These are phyloP conservation scores for Colletotrichum sp. DNA, from an alignment of 2,329 filamentous ascomycete species.

Conservation along the genomic window DNA sequence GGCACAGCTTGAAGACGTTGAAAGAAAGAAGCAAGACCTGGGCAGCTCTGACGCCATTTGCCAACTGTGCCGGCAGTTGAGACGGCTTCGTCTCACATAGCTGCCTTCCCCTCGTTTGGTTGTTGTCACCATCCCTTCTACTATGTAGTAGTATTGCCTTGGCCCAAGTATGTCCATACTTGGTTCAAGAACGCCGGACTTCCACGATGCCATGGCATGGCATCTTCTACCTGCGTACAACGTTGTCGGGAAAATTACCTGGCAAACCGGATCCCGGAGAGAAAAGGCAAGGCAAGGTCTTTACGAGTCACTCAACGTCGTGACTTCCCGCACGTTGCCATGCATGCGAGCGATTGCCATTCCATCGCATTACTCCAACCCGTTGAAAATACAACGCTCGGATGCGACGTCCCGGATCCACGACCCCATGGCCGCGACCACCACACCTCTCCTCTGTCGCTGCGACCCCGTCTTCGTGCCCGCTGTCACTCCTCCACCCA, in stretches of 20 bases:
- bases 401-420: conserved; percentile 4
- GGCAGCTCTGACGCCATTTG: not conserved
- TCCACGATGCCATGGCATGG: not conserved
- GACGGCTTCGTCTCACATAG: not conserved
- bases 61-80: not conserved
- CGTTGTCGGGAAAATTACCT: not conserved
- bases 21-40: not conserved
- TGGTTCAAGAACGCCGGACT: not conserved
- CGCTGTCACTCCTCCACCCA: not conserved
- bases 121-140: not conserved
- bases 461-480: not conserved
- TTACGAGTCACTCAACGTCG: not conserved
- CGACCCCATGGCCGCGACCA: not conserved
- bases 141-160: not conserved
- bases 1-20: not conserved
- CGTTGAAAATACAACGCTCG: not conserved
- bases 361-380: not conserved
- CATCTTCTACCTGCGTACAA: not conserved
- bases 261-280: not conserved
- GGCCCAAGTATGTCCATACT: not conserved
- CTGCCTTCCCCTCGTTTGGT: not conserved
- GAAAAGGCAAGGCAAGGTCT: not conserved
- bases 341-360: not conserved
- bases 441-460: not conserved
- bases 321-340: not conserved